These are phyloP conservation scores for Cymbopogon citratus DNA, from an alignment of 176 grass and related monocot genomes.

Conservation along the genomic window DNA sequence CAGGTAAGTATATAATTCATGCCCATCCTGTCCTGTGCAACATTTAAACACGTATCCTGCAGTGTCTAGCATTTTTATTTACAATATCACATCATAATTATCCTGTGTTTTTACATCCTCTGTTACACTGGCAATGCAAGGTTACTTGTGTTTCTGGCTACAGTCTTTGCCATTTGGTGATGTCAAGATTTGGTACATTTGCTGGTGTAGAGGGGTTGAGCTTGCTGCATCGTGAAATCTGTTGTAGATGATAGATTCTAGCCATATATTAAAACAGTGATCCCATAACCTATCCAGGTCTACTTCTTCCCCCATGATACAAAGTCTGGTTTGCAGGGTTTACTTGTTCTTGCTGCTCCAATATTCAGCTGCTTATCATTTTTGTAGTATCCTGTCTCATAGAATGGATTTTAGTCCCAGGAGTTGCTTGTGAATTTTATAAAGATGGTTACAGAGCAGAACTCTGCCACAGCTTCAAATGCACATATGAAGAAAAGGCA, in stretches of 20 bases:
- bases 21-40: not conserved
- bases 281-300: conserved; percentile 95
- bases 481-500: conserved; percentile 32
- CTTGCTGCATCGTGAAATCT: conserved; percentile 86
- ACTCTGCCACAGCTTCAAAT: conserved; percentile 13
- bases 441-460: conserved; percentile 67
- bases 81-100: not conserved
- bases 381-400: conserved; percentile 74
- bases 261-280: conserved; percentile 84
- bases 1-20: conserved; percentile 42
- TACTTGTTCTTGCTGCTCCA: conserved; percentile 9
- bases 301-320: not conserved
- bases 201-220: conserved; percentile 86
- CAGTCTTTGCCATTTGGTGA: conserved; percentile 94
- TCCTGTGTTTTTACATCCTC: not conserved
- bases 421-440: conserved; percentile 58
- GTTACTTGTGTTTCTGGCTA: conserved; percentile 4
- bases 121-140: conserved; percentile 10
- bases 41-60: not conserved
- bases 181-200: conserved; percentile 91
- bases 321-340: not conserved
- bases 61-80: not conserved
- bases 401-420: conserved; percentile 79
- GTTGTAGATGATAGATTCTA: conserved; percentile 92
- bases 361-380: not conserved